Conservation (phyloP, 139 green algal species). For the Eudorina sp. region DNA sequence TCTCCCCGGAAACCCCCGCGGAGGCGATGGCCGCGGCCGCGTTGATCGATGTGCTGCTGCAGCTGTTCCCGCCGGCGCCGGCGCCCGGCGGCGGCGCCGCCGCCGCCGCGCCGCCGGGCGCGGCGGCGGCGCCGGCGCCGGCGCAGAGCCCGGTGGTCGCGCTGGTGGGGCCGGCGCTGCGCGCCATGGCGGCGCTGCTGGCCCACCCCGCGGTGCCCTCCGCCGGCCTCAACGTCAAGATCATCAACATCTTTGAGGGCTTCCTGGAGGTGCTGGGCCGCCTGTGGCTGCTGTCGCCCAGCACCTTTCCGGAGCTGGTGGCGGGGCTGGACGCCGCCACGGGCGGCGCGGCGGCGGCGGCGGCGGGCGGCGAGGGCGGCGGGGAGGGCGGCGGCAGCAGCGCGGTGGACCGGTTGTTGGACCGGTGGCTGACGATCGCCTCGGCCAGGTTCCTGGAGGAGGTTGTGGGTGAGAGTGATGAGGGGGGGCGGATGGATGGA, state of each 20-base stretch:
- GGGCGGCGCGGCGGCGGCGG: neutral
- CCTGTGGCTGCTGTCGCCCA: constrained; percentile 40
- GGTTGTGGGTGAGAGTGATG: constrained; percentile 48
- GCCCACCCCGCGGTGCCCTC: constrained; percentile 45
- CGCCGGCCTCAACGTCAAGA: constrained; percentile 46
- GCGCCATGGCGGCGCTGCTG: constrained; percentile 56
- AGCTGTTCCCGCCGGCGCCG: constrained; percentile 38
- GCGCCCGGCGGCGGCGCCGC: neutral
- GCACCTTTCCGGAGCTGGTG: constrained; percentile 22
- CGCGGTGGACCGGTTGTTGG: constrained; percentile 35
- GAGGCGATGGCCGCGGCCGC: constrained; percentile 64
- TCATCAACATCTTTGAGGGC: constrained; percentile 64
- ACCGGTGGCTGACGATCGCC: constrained; percentile 61
- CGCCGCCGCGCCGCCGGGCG: neutral
- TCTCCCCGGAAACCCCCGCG: constrained; percentile 59
- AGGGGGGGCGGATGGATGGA: too few relatives aligned
- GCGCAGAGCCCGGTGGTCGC: constrained; percentile 31
- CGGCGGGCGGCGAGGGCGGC: neutral
- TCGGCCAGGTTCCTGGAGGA: constrained; percentile 56
- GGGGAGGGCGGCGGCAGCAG: neutral
- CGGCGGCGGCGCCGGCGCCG: neutral
- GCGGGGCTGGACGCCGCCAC: neutral
- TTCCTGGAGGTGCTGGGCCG: constrained; percentile 63
- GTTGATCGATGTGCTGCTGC: constrained; percentile 68
- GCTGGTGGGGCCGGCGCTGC: constrained; percentile 59